Evolutionary conservation across 2,329 filamentous ascomycete species (phyloP).

Genomic region (Fusarium brevicatenulatum): DNA sequence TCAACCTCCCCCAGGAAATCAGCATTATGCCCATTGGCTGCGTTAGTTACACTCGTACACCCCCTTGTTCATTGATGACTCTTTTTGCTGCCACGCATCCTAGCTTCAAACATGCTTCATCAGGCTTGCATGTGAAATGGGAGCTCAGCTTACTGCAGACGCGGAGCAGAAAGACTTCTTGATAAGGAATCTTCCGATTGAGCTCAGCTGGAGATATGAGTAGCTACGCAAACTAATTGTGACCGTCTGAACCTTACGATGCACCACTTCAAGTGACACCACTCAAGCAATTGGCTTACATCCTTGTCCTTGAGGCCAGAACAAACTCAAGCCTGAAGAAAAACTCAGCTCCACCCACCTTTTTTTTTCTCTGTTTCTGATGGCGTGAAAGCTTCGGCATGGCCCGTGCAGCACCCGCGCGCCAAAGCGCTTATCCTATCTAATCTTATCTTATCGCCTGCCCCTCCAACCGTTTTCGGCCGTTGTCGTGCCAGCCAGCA

Average conservation of each 20-base stretch:
- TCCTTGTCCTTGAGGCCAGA: constrained; percentile 14
- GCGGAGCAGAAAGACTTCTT: neutral
- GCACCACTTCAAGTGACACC: constrained; percentile 31
- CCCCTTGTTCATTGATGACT: constrained; percentile 35
- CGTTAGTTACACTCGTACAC: constrained; percentile 27
- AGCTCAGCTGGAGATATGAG: neutral
- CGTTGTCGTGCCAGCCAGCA: constrained; percentile 40
- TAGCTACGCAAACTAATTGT: neutral
- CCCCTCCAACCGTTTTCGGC: neutral
- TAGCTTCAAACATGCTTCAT: constrained; percentile 15
- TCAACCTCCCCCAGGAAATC: constrained; percentile 28
- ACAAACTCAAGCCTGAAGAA: constrained; percentile 16
- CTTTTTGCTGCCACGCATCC: constrained; percentile 36
- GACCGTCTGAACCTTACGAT: constrained; percentile 33
- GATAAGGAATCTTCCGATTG: neutral
- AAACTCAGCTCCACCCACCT: constrained; percentile 1
- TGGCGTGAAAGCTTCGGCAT: neutral
- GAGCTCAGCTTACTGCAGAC: neutral
- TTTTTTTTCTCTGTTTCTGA: constrained; percentile 7
- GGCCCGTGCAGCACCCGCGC: constrained; percentile 30
- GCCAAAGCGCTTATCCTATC: constrained; percentile 12
- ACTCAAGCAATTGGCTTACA: constrained; percentile 17
- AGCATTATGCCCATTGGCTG: constrained; percentile 30
- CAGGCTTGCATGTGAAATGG: constrained; percentile 19
- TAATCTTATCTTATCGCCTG: constrained; percentile 27